Base-by-base conservation (phyloP, 441 rosid species). In the Gossypium aridum region DNA sequence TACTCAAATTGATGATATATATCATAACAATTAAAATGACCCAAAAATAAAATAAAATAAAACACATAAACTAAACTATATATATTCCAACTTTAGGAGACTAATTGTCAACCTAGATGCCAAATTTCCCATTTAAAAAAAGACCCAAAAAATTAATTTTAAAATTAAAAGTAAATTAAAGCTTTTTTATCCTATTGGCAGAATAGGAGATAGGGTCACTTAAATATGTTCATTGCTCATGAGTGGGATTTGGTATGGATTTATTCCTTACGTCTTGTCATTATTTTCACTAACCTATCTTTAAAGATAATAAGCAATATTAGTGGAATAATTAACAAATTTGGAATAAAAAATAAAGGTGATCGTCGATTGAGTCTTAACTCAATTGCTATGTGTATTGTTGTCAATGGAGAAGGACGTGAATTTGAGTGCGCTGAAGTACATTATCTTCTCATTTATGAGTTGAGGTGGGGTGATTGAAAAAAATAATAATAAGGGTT, bases 241-340 rank as follows among this genome's bases (percentile, higher is more conserved):
- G 37, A 84, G 93, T 88, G 90, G 90, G 91, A 87, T 87, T 83
- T 83, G 93, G 87, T 86, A 75, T 61, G 81, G 82, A 77, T 78
- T 77, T 51, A 72, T 69, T 71, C 64, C 5, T 78, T 68, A 68
- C 4, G 17, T 47, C n/a, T 77, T 65, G 45, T 14, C 39, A 37
- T 72, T 75, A 61, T 53, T 67, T 69, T 9, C 12, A 4, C 43
- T 54, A 4, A 28, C 43, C 25, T 23, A 37, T 20, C 61, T 28
- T 12, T 0, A 3, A 54, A 4, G 2, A 28, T 25, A n/a, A 4
- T 65, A 63, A 5, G 49, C 1, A 69, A 55, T 76, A 55, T 75
- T 56, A 78, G 82, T 81, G 86, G 82, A 60, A 67, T 17, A 20
- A 5, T 66, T 43, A 45, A 45, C 71, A 66, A 61, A n/a, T 47